A percentile compares a stretch with the other conserved stretches of the same genome.
Conservation (phyloP, 768 basidiomycete genomes). For the Rhodotorula toruloides region DNA sequence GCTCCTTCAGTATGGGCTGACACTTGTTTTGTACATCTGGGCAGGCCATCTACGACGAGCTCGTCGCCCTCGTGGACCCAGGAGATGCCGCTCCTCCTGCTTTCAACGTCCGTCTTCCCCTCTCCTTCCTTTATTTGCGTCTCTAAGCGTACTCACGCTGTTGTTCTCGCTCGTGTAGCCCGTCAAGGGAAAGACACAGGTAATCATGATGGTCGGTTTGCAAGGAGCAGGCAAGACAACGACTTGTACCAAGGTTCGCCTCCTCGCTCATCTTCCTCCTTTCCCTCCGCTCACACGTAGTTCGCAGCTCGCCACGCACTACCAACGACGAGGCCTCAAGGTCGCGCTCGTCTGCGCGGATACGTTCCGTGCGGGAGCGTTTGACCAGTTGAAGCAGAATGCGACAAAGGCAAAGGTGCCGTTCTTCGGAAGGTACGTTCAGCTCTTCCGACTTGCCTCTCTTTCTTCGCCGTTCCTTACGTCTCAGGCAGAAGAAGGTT, state of each 20-base stretch:
- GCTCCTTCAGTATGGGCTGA: background rate
- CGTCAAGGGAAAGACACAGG: slow-evolving; percentile 85
- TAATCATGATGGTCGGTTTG: slow-evolving; percentile 64
- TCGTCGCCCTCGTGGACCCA: slow-evolving; percentile 90
- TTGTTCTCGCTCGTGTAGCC: slow-evolving; percentile 56
- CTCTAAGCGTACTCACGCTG: background rate
- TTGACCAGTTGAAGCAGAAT: slow-evolving; percentile 97
- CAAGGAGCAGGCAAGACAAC: slow-evolving; percentile 77
- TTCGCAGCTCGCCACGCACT: slow-evolving; percentile 84
- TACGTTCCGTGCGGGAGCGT: slow-evolving; percentile 98
- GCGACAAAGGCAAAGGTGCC: slow-evolving; percentile 98
- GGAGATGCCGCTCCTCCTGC: slow-evolving; percentile 65
- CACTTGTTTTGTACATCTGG: background rate
- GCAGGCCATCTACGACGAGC: slow-evolving; percentile 92
- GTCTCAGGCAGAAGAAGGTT: too few relatives aligned
- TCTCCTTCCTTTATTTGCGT: slow-evolving; percentile 48
- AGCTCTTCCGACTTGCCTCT: background rate
- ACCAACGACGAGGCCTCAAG: slow-evolving; percentile 93
- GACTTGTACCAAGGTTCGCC: slow-evolving; percentile 76
- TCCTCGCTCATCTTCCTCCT: background rate
- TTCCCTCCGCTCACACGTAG: background rate
- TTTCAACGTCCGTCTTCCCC: slow-evolving; percentile 28
- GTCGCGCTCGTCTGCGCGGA: slow-evolving; percentile 97
- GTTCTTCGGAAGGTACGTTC: slow-evolving; percentile 73
- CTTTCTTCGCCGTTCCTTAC: too few relatives aligned